Evolutionary conservation across 164 flowering plant species (phyloP).

Genomic region (Magnolia sinica): DNA sequence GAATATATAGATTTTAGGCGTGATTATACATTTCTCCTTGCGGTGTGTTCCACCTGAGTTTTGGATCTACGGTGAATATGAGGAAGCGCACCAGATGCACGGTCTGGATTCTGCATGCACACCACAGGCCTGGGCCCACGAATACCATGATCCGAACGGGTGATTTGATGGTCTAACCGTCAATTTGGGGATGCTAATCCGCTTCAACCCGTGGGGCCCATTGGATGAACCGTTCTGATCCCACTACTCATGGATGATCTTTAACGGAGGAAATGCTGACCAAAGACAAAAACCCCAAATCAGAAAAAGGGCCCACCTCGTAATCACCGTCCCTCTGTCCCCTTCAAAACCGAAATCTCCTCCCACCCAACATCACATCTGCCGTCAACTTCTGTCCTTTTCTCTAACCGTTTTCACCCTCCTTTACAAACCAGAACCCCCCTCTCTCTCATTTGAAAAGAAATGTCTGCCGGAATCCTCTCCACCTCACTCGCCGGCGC

Average conservation of each 20-base stretch:
- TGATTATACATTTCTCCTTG: too few species aligned
- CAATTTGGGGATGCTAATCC: too few species aligned
- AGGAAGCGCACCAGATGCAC: too few species aligned
- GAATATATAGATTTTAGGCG: too few species aligned
- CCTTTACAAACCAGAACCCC: neutral
- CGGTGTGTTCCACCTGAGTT: too few species aligned
- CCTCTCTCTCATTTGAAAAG: neutral
- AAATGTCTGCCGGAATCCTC: slow-evolving; percentile 47
- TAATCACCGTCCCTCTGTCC: neutral
- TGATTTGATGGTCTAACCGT: too few species aligned
- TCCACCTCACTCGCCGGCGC: slow-evolving; percentile 30
- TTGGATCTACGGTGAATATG: too few species aligned
- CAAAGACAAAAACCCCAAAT: neutral
- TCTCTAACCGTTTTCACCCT: neutral
- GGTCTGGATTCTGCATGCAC: too few species aligned
- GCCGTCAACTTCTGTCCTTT: slow-evolving; percentile 3
- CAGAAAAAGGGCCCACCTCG: slow-evolving; percentile 4
- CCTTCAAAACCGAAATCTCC: neutral
- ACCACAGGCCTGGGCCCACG: too few species aligned
- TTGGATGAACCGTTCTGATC: neutral
- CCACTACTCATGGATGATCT: neutral
- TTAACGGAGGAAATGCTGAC: neutral
- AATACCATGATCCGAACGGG: too few species aligned
- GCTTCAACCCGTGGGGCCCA: neutral
- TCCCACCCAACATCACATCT: neutral